A percentile compares a stretch with the other conserved stretches of the same genome.
These are phyloP conservation scores for Kodamaea neixiangensis DNA, from an alignment of 805 yeast genomes.

Conservation along the genomic window DNA sequence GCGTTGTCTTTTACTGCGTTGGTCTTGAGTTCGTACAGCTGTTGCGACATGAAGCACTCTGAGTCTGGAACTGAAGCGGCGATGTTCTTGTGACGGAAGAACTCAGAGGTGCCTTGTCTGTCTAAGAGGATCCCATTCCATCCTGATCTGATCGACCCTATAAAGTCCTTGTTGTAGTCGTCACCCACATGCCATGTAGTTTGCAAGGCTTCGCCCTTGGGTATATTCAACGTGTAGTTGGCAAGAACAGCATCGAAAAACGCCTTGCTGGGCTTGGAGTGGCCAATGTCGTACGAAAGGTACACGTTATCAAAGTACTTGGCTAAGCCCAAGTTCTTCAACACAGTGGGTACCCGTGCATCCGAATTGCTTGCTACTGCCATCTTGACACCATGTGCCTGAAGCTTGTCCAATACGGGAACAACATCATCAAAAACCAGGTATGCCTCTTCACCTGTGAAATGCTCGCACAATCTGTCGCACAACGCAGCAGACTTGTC, in stretches of 20 bases:
- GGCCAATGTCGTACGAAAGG: conserved; percentile 58
- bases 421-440: conserved; percentile 54
- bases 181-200: conserved; percentile 72
- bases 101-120: conserved; percentile 30
- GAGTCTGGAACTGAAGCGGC: conserved; percentile 5
- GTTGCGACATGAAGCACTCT: conserved; percentile 13
- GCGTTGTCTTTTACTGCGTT: conserved; percentile 15
- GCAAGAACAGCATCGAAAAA: conserved; percentile 46
- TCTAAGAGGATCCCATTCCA: conserved; percentile 63
- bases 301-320: conserved; percentile 46
- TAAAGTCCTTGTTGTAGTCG: conserved; percentile 53
- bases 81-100: conserved; percentile 12
- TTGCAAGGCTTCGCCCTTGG: conserved; percentile 18
- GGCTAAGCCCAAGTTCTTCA: conserved; percentile 48
- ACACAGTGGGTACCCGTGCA: conserved; percentile 46
- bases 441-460: conserved; percentile 55
- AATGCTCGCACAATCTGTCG: conserved; percentile 46
- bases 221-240: conserved; percentile 20
- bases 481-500: conserved; percentile 39
- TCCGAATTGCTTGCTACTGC: conserved; percentile 66
- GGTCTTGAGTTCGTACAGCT: conserved; percentile 9
- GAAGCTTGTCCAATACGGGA: conserved; percentile 40
- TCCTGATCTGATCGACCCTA: conserved; percentile 55
- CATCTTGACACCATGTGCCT: conserved; percentile 33
- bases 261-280: conserved; percentile 50